A percentile compares a stretch with the other conserved stretches of the same genome.
Evolutionary conservation across 2,329 filamentous ascomycete genomes (phyloP).

Genomic region (Dothideomycetidae sp.): DNA sequence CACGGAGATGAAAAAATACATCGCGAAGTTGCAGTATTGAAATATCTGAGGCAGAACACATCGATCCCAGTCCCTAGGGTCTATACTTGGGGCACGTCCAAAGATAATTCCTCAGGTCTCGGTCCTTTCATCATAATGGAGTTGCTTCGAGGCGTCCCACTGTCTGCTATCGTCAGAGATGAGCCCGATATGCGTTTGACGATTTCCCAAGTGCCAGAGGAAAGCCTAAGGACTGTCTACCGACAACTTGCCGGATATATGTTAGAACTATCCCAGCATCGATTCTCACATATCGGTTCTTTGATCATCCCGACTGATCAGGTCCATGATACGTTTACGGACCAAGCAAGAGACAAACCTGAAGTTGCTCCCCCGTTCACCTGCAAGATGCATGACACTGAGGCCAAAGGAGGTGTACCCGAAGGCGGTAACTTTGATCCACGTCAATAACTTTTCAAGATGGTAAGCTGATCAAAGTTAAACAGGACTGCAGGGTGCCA

Average conservation of each 20-base stretch:
- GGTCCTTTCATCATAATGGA: constrained; percentile 12
- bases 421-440: constrained; percentile 3
- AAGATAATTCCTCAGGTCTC: constrained; percentile 10
- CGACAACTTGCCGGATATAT: constrained; percentile 10
- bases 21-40: constrained; percentile 11
- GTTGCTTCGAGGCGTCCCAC: constrained; percentile 10
- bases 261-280: constrained; percentile 12
- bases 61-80: constrained; percentile 11
- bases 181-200: neutral
- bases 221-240: constrained; percentile 6
- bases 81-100: constrained; percentile 10
- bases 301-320: too few relatives aligned
- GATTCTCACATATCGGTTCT: constrained; percentile 13
- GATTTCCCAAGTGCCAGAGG: constrained; percentile 3
- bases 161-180: too few relatives aligned
- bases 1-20: constrained; percentile 13
- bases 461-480: too few relatives aligned
- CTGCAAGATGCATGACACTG: constrained; percentile 11
- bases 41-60: constrained; percentile 11
- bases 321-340: too few relatives aligned
- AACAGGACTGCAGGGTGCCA: constrained; percentile 5
- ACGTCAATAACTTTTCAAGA: neutral
- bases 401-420: constrained; percentile 5
- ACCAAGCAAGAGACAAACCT: neutral
- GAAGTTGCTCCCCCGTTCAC: constrained; percentile 8